These are phyloP conservation scores for Murraya koenigii DNA, from an alignment of 345 rosid species.

Conservation along the genomic window DNA sequence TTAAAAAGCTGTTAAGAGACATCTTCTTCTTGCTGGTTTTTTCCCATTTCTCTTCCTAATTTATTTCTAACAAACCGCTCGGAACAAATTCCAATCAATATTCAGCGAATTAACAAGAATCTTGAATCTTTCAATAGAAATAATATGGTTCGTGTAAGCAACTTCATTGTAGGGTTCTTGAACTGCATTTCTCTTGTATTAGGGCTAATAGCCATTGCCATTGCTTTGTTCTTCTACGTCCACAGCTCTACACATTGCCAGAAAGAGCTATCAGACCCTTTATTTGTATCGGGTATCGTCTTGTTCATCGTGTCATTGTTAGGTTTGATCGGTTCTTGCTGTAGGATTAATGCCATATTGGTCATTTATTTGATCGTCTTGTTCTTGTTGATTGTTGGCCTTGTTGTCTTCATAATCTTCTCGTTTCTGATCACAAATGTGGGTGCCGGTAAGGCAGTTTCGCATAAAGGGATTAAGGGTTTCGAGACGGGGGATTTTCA, in stretches of 20 bases:
- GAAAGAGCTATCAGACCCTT: slow-evolving; percentile 19
- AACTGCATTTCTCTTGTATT: slow-evolving; percentile 15
- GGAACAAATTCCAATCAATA: too few species aligned
- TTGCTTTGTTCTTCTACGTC: slow-evolving; percentile 5
- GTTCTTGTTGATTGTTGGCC: slow-evolving; percentile 22
- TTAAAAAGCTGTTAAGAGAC: too few species aligned
- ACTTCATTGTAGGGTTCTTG: slow-evolving; percentile 12
- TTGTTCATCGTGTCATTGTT: slow-evolving; percentile 20
- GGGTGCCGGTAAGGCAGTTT: slow-evolving; percentile 19
- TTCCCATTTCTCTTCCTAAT: too few species aligned
- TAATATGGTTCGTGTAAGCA: slow-evolving; percentile 21
- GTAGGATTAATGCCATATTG: slow-evolving; percentile 11
- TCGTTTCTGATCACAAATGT: slow-evolving; percentile 31
- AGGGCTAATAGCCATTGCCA: slow-evolving; percentile 18
- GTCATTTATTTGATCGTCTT: slow-evolving; percentile 19
- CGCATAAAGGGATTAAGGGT: slow-evolving; percentile 11
- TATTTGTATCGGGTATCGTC: slow-evolving; percentile 20
- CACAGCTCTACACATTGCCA: slow-evolving; percentile 24
- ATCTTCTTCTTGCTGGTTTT: too few species aligned
- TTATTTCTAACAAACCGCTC: too few species aligned
- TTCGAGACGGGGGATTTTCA: slow-evolving; percentile 25
- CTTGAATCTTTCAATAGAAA: not conserved
- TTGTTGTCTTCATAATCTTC: slow-evolving; percentile 23
- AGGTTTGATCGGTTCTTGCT: slow-evolving; percentile 28
- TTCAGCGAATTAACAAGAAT: not conserved